Conservation (phyloP, 306 rosid species). For the Gastrolobium villosum region DNA sequence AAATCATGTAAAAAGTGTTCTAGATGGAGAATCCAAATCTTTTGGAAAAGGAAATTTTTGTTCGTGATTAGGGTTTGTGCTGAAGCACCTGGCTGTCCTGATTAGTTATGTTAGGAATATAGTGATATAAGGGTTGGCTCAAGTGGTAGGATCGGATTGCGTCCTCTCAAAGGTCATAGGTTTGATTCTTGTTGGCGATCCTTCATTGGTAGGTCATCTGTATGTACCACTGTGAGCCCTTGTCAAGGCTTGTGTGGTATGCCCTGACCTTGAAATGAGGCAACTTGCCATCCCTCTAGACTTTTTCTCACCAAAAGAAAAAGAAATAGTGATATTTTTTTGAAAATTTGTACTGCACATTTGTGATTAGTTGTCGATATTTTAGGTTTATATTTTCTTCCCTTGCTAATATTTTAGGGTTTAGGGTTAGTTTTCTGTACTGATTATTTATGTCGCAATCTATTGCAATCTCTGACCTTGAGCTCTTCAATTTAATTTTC, state of each 20-base stretch:
- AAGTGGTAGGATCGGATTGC: slow-evolving; percentile 37
- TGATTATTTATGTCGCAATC: slow-evolving; percentile 27
- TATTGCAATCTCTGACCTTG: slow-evolving; percentile 38
- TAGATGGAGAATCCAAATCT: slow-evolving; percentile 27
- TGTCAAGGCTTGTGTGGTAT: slow-evolving; percentile 14
- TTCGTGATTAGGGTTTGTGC: slow-evolving; percentile 37
- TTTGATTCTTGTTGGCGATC: slow-evolving; percentile 25
- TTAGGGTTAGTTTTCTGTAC: slow-evolving; percentile 15
- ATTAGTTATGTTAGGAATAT: slow-evolving; percentile 34
- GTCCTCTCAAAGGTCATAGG: slow-evolving; percentile 13
- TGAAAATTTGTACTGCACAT: slow-evolving; percentile 26
- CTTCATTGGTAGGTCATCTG: not conserved
- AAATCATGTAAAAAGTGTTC: slow-evolving; percentile 30
- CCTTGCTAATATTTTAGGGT: slow-evolving; percentile 25
- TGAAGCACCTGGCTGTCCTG: slow-evolving; percentile 23
- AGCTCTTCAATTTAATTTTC: slow-evolving; percentile 42
- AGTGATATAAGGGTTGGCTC: slow-evolving; percentile 34
- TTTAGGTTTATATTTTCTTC: slow-evolving; percentile 43
- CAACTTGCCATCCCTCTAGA: not conserved
- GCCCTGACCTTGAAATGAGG: slow-evolving; percentile 15
- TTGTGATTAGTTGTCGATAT: slow-evolving; percentile 16
- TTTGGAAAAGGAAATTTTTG: slow-evolving; percentile 8
- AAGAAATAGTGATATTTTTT: slow-evolving; percentile 20
- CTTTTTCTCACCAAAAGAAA: slow-evolving; percentile 23
- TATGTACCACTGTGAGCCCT: slow-evolving; percentile 3